A percentile compares a stretch with the other conserved stretches of the same genome.
These are phyloP conservation scores for Irpex sp. DNA, from an alignment of 1,284 basidiomycete genomes.

Conservation along the genomic window DNA sequence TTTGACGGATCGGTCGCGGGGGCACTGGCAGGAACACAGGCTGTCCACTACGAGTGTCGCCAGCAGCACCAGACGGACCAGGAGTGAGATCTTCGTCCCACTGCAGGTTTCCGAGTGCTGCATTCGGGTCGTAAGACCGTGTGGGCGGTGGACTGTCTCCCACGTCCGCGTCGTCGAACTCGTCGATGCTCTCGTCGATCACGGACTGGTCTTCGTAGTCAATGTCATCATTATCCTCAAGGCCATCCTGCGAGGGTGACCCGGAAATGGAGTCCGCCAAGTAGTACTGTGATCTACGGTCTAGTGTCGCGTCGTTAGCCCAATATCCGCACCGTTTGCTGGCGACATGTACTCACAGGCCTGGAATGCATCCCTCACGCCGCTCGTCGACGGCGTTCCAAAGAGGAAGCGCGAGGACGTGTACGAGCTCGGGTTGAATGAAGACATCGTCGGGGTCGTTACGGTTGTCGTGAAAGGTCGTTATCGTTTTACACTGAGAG, in stretches of 20 bases:
- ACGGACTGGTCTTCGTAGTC: slow-evolving; percentile 31
- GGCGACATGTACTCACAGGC: slow-evolving; percentile 39
- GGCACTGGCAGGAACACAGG: slow-evolving; percentile 10
- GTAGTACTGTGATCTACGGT: slow-evolving; percentile 61
- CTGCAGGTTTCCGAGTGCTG: slow-evolving; percentile 37
- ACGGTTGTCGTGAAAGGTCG: slow-evolving; percentile 13
- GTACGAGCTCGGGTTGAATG: slow-evolving; percentile 32
- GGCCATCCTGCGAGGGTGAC: slow-evolving; percentile 36
- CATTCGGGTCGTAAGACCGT: slow-evolving; percentile 22
- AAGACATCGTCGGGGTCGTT: slow-evolving; percentile 32
- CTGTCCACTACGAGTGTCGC: slow-evolving; percentile 6
- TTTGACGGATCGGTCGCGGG: slow-evolving; percentile 1
- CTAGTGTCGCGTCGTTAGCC: slow-evolving; percentile 29
- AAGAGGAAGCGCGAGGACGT: slow-evolving; percentile 31
- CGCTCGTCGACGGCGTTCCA: slow-evolving; percentile 46
- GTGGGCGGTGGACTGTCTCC: slow-evolving; percentile 14
- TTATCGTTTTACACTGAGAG: slow-evolving; percentile 5
- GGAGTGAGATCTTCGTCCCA: slow-evolving; percentile 41
- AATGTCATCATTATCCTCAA: slow-evolving; percentile 31
- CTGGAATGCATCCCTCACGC: slow-evolving; percentile 49
- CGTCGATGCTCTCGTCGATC: slow-evolving; percentile 32
- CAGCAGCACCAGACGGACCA: slow-evolving; percentile 12
- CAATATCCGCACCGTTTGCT: slow-evolving; percentile 25
- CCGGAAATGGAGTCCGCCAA: slow-evolving; percentile 55
- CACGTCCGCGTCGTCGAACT: slow-evolving; percentile 21